A percentile compares a stretch with the other conserved stretches of the same genome.
Conservation (phyloP, 2,329 filamentous ascomycete genomes). For the Tolypocladium inflatum region DNA sequence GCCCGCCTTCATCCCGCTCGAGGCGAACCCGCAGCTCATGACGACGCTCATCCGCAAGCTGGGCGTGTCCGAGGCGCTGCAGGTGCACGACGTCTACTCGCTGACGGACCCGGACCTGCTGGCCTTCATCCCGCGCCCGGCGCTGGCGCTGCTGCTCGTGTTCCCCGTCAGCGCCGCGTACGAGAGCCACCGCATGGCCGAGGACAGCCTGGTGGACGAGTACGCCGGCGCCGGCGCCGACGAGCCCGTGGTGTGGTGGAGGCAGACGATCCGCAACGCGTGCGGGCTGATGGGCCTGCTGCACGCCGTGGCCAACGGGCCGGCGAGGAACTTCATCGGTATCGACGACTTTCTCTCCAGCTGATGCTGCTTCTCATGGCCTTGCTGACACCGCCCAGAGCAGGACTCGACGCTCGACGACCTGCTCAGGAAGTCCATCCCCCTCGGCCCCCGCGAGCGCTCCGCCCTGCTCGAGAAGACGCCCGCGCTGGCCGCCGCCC, state of each 20-base stretch:
- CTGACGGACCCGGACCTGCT: constrained; percentile 80
- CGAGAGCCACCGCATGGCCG: constrained; percentile 63
- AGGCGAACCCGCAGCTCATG: constrained; percentile 83
- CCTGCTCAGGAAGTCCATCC: constrained; percentile 61
- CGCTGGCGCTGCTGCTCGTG: constrained; percentile 80
- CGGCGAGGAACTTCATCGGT: constrained; percentile 53
- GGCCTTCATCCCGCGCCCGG: constrained; percentile 78
- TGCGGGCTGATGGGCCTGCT: constrained; percentile 85
- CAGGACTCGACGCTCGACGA: constrained; percentile 47
- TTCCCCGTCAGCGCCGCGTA: constrained; percentile 78
- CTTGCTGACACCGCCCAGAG: constrained; percentile 20
- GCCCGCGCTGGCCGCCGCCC: constrained; percentile 64
- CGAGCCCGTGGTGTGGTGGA: constrained; percentile 87
- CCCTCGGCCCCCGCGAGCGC: constrained; percentile 55
- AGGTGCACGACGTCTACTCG: constrained; percentile 86
- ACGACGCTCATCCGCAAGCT: constrained; percentile 72
- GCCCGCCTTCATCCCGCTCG: constrained; percentile 48
- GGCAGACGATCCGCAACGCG: constrained; percentile 87
- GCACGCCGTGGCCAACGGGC: constrained; percentile 74
- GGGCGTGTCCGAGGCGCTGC: constrained; percentile 66
- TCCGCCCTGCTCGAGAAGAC: constrained; percentile 71
- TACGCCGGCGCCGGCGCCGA: constrained; percentile 58
- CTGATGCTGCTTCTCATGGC: background rate
- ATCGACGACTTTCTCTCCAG: background rate
- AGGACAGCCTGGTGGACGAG: constrained; percentile 54